Evolutionary conservation across 371 early-diverging fungal species (phyloP).

Genomic region (Apophysomyces variabilis): DNA sequence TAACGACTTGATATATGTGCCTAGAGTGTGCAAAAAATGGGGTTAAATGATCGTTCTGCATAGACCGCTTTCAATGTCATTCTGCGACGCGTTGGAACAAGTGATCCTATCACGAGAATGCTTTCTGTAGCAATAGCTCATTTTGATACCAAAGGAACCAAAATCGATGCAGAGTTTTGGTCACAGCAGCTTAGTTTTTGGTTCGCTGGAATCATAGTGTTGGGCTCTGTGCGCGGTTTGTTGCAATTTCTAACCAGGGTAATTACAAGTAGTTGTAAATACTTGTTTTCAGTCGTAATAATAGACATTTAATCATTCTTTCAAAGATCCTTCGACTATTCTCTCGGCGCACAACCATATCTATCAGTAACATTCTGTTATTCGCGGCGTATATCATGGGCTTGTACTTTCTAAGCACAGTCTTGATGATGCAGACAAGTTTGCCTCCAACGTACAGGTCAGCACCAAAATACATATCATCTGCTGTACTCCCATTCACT

Average conservation of each 20-base stretch:
- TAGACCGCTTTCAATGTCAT: slow-evolving; percentile 81
- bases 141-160: slow-evolving; percentile 46
- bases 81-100: slow-evolving; percentile 72
- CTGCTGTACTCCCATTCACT: slow-evolving; percentile 1
- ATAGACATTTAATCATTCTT: not conserved
- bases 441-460: slow-evolving; percentile 84
- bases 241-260: slow-evolving; percentile 82
- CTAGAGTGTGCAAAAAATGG: too few species aligned
- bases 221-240: slow-evolving; percentile 85
- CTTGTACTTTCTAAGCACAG: slow-evolving; percentile 88
- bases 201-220: slow-evolving; percentile 88
- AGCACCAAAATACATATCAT: not conserved
- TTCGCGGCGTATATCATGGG: slow-evolving; percentile 91
- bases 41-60: not conserved
- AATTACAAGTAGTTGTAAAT: not conserved
- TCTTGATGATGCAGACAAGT: slow-evolving; percentile 89
- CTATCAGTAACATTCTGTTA: slow-evolving; percentile 72
- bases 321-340: slow-evolving; percentile 64
- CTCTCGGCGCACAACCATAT: slow-evolving; percentile 58
- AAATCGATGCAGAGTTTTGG: slow-evolving; percentile 80
- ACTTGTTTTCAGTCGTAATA: not conserved
- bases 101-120: slow-evolving; percentile 87
- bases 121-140: slow-evolving; percentile 74
- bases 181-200: slow-evolving; percentile 92
- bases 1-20: not conserved